Evolutionary conservation across 1,284 basidiomycete genomes (phyloP).

Genomic region (Microbotryum scabiosae): DNA sequence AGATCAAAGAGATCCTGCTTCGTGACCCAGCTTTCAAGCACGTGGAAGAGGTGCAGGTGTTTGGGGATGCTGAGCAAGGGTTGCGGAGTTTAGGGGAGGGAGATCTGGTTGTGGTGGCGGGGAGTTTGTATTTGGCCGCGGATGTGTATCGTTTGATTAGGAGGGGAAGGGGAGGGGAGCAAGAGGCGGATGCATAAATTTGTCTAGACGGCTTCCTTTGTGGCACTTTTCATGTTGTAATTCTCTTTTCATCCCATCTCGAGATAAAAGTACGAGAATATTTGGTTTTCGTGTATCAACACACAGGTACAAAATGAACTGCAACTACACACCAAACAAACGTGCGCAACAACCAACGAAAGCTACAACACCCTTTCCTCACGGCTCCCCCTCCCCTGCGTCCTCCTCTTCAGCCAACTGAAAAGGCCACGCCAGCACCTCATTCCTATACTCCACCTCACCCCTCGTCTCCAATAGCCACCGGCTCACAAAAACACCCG

Average conservation of each 20-base stretch:
- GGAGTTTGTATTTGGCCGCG: constrained; percentile 81
- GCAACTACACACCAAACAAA: too few species aligned
- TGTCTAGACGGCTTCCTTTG: too few species aligned
- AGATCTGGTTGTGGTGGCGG: constrained; percentile 62
- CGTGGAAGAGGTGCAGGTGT: constrained; percentile 17
- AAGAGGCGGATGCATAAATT: too few species aligned
- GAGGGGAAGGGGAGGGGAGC: not conserved
- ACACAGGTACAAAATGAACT: too few species aligned
- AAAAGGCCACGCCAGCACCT: not conserved
- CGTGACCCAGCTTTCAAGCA: constrained; percentile 37
- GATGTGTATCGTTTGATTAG: constrained; percentile 60
- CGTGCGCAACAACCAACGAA: too few species aligned
- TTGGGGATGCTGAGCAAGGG: constrained; percentile 24
- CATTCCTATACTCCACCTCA: not conserved
- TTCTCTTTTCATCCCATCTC: too few species aligned
- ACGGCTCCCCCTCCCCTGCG: not conserved
- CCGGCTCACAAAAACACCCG: constrained; percentile 33
- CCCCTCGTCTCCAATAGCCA: constrained; percentile 31
- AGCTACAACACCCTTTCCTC: too few species aligned
- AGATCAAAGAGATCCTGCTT: constrained; percentile 45
- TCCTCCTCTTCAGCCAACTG: not conserved
- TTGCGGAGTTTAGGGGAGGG: constrained; percentile 33
- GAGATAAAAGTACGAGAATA: too few species aligned
- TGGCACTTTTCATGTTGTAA: too few species aligned
- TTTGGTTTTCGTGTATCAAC: too few species aligned